Evolutionary conservation across 1,284 basidiomycete species (phyloP), one percentile per base, ranked within the genome.

Genomic region (Ustilago sp.): DNA sequence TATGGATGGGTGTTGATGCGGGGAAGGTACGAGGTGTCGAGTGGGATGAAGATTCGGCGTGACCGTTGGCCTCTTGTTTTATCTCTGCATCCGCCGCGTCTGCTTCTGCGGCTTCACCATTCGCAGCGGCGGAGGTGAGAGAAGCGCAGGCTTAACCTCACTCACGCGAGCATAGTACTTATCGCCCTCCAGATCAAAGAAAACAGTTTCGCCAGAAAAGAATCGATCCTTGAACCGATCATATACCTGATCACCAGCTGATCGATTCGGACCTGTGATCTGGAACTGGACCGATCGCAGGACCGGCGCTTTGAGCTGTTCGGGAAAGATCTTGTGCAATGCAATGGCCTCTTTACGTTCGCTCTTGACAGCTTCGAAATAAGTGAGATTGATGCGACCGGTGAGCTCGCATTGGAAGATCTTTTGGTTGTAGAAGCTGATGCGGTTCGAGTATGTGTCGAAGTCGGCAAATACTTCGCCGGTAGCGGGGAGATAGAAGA

Each of bases 191-290:
- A 85, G 59, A 54, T 87, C 86, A 31, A 87, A 81, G 39, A 84
- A 82, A 34, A 86, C 77, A 9, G 67, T 59, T 88, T 99, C 96
- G 75, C 91, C 91, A 54, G 90, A 88, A 86, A 94, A 99, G 88
- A 95, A 99, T 41, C 96, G 91, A 87, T 98, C 92, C 81, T 94
- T 94, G 89, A 95, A 98, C 50, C 96, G 91, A 77, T 98, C 96
- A 85, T 91, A 97, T 45, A 98, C 93, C 58, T 92, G 91, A 86
- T 99, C 5, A 96, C 94, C 17, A 99, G 89, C 81, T 93, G 92
- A 87, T 98, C 96, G 65, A 99, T 89, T 73, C 96, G 92, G n/a
- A 48, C 95, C 95, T 87, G 97, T 93, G 78, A 98, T 92, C 53
- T 82, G 75, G 91, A 95, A 98, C 89, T 99, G 96, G 65, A 96